These are phyloP conservation scores for Calendula officinalis DNA, from an alignment of 129 eudicot species.

Conservation along the genomic window DNA sequence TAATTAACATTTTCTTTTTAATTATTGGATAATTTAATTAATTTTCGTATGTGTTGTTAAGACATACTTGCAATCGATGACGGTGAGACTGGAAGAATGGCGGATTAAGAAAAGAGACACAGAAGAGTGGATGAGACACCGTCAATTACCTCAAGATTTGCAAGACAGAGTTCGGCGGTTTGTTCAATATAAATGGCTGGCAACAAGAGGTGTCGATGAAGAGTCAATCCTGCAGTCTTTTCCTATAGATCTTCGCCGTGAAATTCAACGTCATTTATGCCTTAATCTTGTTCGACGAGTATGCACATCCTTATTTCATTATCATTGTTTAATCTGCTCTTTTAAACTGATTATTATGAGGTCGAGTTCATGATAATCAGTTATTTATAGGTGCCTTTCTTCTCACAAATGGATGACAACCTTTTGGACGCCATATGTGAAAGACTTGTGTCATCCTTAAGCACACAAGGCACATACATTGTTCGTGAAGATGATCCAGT, in stretches of 20 bases:
- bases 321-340: too few species aligned
- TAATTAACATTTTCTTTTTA: constrained; percentile 32
- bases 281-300: too few species aligned
- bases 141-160: constrained; percentile 68
- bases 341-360: too few species aligned
- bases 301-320: too few species aligned
- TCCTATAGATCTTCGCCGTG: constrained; percentile 86
- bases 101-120: constrained; percentile 79
- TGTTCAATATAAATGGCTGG: constrained; percentile 86
- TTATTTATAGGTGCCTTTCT: constrained; percentile 89
- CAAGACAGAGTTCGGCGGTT: constrained; percentile 80
- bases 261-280: constrained; percentile 85
- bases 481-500: constrained; percentile 88
- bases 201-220: constrained; percentile 92
- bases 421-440: constrained; percentile 92
- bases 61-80: constrained; percentile 86
- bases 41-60: constrained; percentile 16
- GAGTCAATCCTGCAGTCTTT: constrained; percentile 67
- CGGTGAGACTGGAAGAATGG: constrained; percentile 93
- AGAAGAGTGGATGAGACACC: constrained; percentile 99
- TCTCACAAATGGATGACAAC: constrained; percentile 89
- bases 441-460: constrained; percentile 70
- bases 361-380: too few species aligned
- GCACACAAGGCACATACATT: constrained; percentile 69
- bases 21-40: neutral